Evolutionary conservation across 345 rosid genomes (phyloP).

Genomic region (rapeseed (Brassica napus)): Da-Ae NC_063445.1:9305501-9306000

Average conservation of each 20-base stretch:
- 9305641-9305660: slow-evolving; percentile 6
- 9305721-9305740: not conserved
- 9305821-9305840: not conserved
- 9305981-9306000: not conserved
- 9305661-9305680: slow-evolving; percentile 12
- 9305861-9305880: slow-evolving; percentile 8
- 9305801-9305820: not conserved
- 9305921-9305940: slow-evolving; percentile 5
- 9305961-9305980: not conserved
- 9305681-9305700: slow-evolving; percentile 16
- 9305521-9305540: too few relatives aligned
- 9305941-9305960: slow-evolving; percentile 10
- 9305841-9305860: slow-evolving; percentile 7
- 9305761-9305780: not conserved
- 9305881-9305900: slow-evolving; percentile 14
- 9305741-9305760: too few relatives aligned
- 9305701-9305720: slow-evolving; percentile 15
- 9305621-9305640: slow-evolving; percentile 15
- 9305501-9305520: too few relatives aligned
- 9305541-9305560: too few relatives aligned
- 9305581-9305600: not conserved
- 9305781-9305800: not conserved
- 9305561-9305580: too few relatives aligned
- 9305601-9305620: slow-evolving; percentile 1
- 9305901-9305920: slow-evolving; percentile 2